Evolutionary conservation across 208 protist species (phyloP), one percentile per base, ranked within the genome.

Genomic region (Trypanosoma boissoni): DNA sequence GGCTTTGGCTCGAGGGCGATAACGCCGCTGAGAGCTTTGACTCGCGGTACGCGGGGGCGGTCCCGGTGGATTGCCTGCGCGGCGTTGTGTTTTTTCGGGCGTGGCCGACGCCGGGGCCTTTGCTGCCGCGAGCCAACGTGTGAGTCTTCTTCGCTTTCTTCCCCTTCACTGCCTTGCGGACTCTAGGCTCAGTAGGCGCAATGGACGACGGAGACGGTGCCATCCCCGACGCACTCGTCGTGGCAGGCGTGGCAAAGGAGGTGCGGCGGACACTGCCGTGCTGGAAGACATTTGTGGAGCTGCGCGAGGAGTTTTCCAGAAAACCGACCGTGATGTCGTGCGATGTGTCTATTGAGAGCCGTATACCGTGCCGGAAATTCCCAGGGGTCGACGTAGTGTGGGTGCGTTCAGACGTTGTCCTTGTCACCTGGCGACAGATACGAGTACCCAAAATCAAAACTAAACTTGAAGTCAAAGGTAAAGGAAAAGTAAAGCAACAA

Each of bases 1-100:
- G 80, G 78, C 44, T 94, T 2, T 94, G 87, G 87, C 55, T 94
- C 10, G 87, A 94, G 69, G 87, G 87, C 2, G 87, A 94, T 62
- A 94, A 94, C 67, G 71, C 66, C 9, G 14, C 2, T 0, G 67
- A 86, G 26, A 94, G 87, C 59, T 80, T 88, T 42, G 87, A 94
- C 66, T 94, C 87, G 9, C 69, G 87, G 0, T 36, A 64, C 12
- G 80, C 78, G 36, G 87, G 87, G 0, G 68, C 78, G 1, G 65
- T 94, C 14, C 87, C 87, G 0, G 44, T 86, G 23, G 83, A 94
- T 48, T 94, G 87, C 58, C 66, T 94, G 12, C 72, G 80, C 1
- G 87, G 80, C 1, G 52, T 59, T 20, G 83, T 87, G 1, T 32
- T 89, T 9, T 64, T 70, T 0, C 70, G 74, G 18, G 24, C 59